These are phyloP conservation scores for Pythium aphanidermatum DNA, from an alignment of 352 stramenopile genomes.

Conservation along the genomic window DNA sequence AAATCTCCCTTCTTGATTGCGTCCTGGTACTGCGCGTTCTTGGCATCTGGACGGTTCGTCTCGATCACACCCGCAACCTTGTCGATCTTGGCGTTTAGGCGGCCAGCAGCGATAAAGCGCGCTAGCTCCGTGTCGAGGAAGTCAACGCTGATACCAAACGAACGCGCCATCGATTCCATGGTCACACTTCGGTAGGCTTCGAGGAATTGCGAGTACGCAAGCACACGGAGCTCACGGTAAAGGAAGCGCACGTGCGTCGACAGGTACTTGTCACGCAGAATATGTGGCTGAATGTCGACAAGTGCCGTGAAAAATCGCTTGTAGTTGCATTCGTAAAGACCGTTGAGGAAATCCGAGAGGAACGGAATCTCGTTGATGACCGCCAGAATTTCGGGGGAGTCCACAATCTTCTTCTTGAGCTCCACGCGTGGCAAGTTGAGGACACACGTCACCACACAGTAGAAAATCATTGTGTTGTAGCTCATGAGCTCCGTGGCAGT, in stretches of 20 bases:
- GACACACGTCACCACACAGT: conserved; percentile 95
- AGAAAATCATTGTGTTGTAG: conserved; percentile 98
- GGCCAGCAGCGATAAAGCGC: conserved; percentile 95
- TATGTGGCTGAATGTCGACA: conserved; percentile 73
- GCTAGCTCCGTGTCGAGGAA: conserved; percentile 97
- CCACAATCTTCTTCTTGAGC: conserved; percentile 97
- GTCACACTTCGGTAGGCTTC: conserved; percentile 97
- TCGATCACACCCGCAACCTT: conserved; percentile 98
- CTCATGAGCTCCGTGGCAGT: conserved; percentile 96
- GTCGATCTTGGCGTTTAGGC: conserved; percentile 99
- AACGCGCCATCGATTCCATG: conserved; percentile 93
- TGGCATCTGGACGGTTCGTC: conserved; percentile 97
- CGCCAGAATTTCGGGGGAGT: conserved; percentile 95
- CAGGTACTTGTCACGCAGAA: conserved; percentile 93
- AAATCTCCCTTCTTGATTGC: conserved; percentile 99
- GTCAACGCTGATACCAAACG: conserved; percentile 93
- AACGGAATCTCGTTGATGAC: conserved; percentile 84
- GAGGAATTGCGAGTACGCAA: conserved; percentile 98
- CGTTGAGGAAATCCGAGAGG: conserved; percentile 87
- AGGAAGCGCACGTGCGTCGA: conserved; percentile 90
- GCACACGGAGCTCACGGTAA: conserved; percentile 95
- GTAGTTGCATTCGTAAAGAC: conserved; percentile 98
- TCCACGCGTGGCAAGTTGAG: conserved; percentile 91
- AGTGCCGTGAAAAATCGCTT: conserved; percentile 95
- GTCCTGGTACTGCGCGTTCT: conserved; percentile 98